phyloP scores from a whole-genome alignment of 2,329 filamentous ascomycete genomes.

The Trichophyton mentagrophytes region DNA sequence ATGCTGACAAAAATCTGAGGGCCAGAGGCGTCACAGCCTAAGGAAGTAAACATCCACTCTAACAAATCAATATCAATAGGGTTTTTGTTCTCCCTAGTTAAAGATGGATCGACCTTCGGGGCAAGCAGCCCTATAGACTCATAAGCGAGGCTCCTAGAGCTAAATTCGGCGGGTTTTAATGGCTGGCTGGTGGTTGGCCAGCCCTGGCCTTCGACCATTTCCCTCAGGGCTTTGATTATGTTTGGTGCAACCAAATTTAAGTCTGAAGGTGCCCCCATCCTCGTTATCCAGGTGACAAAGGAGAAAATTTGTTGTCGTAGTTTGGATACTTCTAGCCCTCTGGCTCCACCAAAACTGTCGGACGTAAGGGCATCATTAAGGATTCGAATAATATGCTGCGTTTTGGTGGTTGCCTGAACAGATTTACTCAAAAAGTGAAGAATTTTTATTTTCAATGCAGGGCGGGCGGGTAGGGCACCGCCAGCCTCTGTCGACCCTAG shows the following conservation, averaged over 20 bases:
- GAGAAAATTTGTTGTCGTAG: slow-evolving; percentile 71
- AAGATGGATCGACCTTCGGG: slow-evolving; percentile 30
- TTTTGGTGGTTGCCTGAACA: slow-evolving; percentile 4
- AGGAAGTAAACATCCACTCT: slow-evolving; percentile 70
- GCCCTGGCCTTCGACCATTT: slow-evolving; percentile 66
- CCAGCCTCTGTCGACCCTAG: slow-evolving; percentile 42
- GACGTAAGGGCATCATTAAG: neutral
- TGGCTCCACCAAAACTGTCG: slow-evolving; percentile 27
- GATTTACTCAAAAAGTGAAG: slow-evolving; percentile 67
- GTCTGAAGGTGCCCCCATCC: slow-evolving; percentile 50
- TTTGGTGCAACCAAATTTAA: slow-evolving; percentile 54
- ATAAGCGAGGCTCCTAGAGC: slow-evolving; percentile 68
- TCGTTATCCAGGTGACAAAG: slow-evolving; percentile 76
- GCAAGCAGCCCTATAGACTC: slow-evolving; percentile 79
- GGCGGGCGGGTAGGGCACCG: slow-evolving; percentile 40
- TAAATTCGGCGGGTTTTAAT: slow-evolving; percentile 46
- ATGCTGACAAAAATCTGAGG: slow-evolving; percentile 71
- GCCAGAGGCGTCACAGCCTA: slow-evolving; percentile 64
- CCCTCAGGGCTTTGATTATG: slow-evolving; percentile 55
- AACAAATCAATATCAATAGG: slow-evolving; percentile 41
- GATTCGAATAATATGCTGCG: neutral
- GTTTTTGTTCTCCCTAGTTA: slow-evolving; percentile 22
- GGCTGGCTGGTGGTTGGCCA: slow-evolving; percentile 60
- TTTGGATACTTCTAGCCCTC: slow-evolving; percentile 62
- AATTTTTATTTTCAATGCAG: slow-evolving; percentile 64